Conservation (phyloP, 257 asterid species). For the Nicotiana otophora region DNA sequence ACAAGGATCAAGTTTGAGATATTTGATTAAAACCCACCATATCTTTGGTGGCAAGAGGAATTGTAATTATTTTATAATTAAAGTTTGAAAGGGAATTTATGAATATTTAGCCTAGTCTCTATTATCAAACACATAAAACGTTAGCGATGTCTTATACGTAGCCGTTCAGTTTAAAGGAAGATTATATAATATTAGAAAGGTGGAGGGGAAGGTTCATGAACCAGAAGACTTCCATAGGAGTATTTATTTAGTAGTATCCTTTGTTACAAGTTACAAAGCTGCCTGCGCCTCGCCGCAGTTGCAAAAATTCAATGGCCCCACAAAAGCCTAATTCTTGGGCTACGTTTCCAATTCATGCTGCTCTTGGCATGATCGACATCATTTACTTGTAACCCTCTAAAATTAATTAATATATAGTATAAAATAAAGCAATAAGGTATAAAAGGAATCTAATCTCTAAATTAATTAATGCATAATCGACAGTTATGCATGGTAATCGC, state of each 20-base stretch:
- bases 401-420: neutral
- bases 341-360: neutral
- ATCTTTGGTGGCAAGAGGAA: neutral
- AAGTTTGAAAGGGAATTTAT: no score
- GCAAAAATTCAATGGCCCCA: conserved; percentile 15
- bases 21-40: no score
- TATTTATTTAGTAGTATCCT: neutral
- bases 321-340: neutral
- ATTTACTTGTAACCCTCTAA: neutral
- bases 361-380: neutral
- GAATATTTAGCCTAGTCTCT: neutral
- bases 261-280: neutral
- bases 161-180: neutral
- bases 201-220: neutral
- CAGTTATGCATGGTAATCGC: neutral
- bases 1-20: no score
- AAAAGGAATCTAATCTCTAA: neutral
- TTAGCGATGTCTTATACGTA: neutral
- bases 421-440: neutral
- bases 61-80: neutral
- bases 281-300: conserved; percentile 37
- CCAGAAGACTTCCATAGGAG: neutral
- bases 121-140: neutral
- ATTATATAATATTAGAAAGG: neutral
- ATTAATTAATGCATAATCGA: neutral